These are phyloP conservation scores for Pseudogymnoascus sp. DNA, from an alignment of 2,329 filamentous ascomycete genomes.

Conservation along the genomic window DNA sequence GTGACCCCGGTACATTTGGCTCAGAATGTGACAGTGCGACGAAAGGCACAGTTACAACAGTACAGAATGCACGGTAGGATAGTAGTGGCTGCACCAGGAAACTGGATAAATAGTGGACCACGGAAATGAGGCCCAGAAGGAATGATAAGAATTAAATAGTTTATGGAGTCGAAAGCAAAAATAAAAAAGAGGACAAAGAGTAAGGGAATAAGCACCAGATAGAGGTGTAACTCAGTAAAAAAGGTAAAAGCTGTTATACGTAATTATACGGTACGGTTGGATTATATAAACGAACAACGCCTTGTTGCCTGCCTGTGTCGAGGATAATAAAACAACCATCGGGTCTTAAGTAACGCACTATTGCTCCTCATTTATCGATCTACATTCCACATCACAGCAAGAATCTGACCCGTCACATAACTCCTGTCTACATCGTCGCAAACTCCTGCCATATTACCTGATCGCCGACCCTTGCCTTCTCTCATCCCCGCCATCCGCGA, in stretches of 20 bases:
- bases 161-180: background rate
- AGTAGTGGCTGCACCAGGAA: background rate
- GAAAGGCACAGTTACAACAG: background rate
- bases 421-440: background rate
- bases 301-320: background rate
- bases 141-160: background rate
- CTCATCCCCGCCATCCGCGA: background rate
- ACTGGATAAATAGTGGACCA: constrained; percentile 7
- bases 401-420: background rate
- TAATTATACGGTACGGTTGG: background rate
- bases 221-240: background rate
- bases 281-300: background rate
- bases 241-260: background rate
- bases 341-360: background rate
- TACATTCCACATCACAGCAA: background rate
- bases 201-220: background rate
- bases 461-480: background rate
- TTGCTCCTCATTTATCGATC: background rate
- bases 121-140: constrained; percentile 6
- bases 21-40: background rate
- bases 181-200: background rate
- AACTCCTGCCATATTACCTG: background rate
- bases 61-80: background rate
- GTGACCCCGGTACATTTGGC: background rate
- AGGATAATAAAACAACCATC: background rate